Evolutionary conservation across 192 early-diverging fungal genomes (phyloP), one percentile per base, ranked within the genome.

Genomic region (Podila clonocystis): DNA sequence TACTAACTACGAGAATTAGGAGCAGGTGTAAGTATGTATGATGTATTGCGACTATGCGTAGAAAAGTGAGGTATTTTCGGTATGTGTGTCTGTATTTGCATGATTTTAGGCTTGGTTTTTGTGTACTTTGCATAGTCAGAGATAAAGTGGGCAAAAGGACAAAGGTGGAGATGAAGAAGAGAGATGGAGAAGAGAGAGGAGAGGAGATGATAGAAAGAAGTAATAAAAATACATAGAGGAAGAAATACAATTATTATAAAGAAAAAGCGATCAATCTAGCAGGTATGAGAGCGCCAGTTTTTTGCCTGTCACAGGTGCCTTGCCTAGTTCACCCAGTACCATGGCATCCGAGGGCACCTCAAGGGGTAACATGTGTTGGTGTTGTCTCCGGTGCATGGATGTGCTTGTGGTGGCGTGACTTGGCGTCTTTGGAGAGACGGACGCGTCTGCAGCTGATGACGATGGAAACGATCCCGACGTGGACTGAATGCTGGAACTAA

Each of bases 231-330:
- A 72, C 48, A 52, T 41, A 22, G n/a, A 50, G 13, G 49, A 34
- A 22, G 34, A 24, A 15, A 38, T 33, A 63, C 31, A 38, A 12
- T 31, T 19, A 28, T 11, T 11, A 61, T 3, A 0, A 22, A 55
- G 3, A 55, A 33, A 5, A 55, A 55, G n/a, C 3, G n/a, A 61
- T 61, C 60, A 76, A 30, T 12, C 74, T 3, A 76, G 63, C 17
- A 76, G 45, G n/a, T 31, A 76, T 26, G 74, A 76, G 4, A 76
- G 68, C 12, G 28, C 63, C 36, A 76, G 57, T 22, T 76, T 76
- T 29, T 62, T 67, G 19, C 74, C 67, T 8, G 33, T 30, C 20
- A 57, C 45, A 65, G 74, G 24, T 2, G 31, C 1, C 59, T 19
- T 8, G 22, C 22, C 22, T 11, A 36, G 34, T 36, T 31, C 17